These are phyloP conservation scores for Sphaerulina musiva DNA, from an alignment of 2,329 filamentous ascomycete genomes.

Conservation along the genomic window DNA sequence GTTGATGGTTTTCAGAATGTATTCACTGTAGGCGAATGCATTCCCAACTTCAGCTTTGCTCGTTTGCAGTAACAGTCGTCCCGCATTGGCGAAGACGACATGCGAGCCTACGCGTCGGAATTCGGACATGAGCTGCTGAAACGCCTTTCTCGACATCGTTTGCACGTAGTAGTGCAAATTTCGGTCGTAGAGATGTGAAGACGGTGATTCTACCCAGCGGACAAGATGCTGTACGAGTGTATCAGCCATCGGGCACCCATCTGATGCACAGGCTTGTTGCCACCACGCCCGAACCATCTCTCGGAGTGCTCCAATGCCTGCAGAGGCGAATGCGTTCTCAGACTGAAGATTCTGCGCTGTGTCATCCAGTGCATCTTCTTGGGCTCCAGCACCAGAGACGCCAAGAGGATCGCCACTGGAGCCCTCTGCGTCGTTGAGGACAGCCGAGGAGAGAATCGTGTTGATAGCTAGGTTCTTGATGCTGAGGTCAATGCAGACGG, in stretches of 20 bases:
- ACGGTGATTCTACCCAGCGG: slow-evolving; percentile 90
- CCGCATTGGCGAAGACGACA: slow-evolving; percentile 88
- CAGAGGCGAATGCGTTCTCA: slow-evolving; percentile 87
- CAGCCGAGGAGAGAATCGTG: slow-evolving; percentile 89
- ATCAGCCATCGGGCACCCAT: slow-evolving; percentile 88
- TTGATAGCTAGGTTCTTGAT: slow-evolving; percentile 95
- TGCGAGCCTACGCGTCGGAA: slow-evolving; percentile 93
- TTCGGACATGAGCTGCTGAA: slow-evolving; percentile 94
- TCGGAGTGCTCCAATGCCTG: slow-evolving; percentile 79
- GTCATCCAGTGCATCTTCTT: slow-evolving; percentile 54
- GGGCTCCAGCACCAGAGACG: slow-evolving; percentile 66
- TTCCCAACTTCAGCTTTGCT: slow-evolving; percentile 96
- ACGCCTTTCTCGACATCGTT: slow-evolving; percentile 95
- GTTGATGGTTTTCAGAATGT: slow-evolving; percentile 96
- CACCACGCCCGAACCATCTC: slow-evolving; percentile 99
- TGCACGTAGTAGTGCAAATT: slow-evolving; percentile 95
- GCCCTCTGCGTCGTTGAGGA: slow-evolving; percentile 94
- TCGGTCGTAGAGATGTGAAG: slow-evolving; percentile 90
- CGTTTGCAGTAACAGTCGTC: slow-evolving; percentile 84
- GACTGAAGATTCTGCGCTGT: slow-evolving; percentile 68
- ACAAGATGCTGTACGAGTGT: slow-evolving; percentile 96
- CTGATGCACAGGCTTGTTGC: slow-evolving; percentile 66
- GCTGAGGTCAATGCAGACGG: slow-evolving; percentile 91
- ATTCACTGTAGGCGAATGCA: slow-evolving; percentile 92
- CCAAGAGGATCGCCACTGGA: slow-evolving; percentile 64